A percentile compares a stretch with the other conserved stretches of the same genome.
Conservation (phyloP, 257 asterid species). For the Nicotiana otophora region DNA sequence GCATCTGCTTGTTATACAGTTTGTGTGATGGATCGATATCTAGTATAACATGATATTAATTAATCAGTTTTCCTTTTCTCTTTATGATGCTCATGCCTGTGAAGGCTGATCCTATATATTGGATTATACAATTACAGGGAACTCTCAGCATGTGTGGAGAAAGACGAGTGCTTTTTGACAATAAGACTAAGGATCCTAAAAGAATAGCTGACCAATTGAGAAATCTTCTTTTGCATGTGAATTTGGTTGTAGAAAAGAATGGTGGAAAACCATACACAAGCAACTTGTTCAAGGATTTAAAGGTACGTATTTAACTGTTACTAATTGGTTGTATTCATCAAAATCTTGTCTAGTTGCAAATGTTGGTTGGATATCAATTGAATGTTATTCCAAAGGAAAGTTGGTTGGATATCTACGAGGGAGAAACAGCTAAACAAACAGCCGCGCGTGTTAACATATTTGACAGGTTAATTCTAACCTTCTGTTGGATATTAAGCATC, state of each 20-base stretch:
- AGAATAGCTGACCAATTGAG: conserved; percentile 33
- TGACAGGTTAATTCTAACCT: conserved; percentile 25
- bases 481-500: conserved; percentile 19
- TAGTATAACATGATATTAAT: too few species aligned
- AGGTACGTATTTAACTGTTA: conserved; percentile 16
- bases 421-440: too few species aligned
- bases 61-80: too few species aligned
- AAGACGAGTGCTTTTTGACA: conserved; percentile 55
- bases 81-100: not conserved
- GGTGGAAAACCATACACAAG: conserved; percentile 53
- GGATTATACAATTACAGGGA: conserved; percentile 23
- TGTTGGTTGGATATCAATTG: too few species aligned
- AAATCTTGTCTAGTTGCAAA: too few species aligned
- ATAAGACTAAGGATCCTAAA: conserved; percentile 37
- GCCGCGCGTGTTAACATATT: too few species aligned
- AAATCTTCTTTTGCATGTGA: conserved; percentile 43
- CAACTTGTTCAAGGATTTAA: conserved; percentile 36
- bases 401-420: too few species aligned
- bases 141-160: conserved; percentile 50
- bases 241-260: conserved; percentile 36
- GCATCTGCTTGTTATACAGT: too few species aligned
- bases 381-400: too few species aligned
- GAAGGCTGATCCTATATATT: not conserved
- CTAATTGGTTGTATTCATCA: too few species aligned
- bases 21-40: too few species aligned